Evolutionary conservation across 2,329 filamentous ascomycete species (phyloP), one percentile per base, ranked within the genome.

Genomic region (Fusarium sterilihyphosum): DNA sequence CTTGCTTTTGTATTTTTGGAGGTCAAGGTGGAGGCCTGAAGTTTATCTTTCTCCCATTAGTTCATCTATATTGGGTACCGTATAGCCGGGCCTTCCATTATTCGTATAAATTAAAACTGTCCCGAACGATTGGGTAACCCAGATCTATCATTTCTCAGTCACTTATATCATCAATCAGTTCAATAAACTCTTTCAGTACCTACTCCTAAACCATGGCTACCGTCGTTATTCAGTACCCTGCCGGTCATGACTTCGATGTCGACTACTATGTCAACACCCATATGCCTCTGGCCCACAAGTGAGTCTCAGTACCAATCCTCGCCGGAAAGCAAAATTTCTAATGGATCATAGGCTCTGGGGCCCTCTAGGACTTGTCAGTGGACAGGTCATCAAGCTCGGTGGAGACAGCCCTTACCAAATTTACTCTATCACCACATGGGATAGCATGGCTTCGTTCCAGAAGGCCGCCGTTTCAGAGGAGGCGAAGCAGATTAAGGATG

Each of bases 201-300:
- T 14, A 22, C 17, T 20, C 24, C 31, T 11, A 9, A 38, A 52
- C 6, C 13, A 70, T 70, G 67, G 22, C 43, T 14, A 70, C 67
- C 5, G n/a, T 70, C 6, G 24, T 70, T 20, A 37, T 70, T 26
- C 67, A 70, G 6, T 70, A 70, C 24, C 67, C 67, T 12, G 41
- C n/a, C 35, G 67, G 67, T 7, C 59, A 70, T 24, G 66, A 70
- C n/a, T 70, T 70, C 13, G 52, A 70, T 37, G 13, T 70, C 17
- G 67, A 70, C 22, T 70, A 70, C 38, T 70, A 70, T 16, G 6
- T 65, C 12, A 70, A 65, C 35, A 70, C 38, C 1, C 67, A 70
- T 11, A 65, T 70, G 49, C 59, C 65, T 9, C 40, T 70, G 0
- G 65, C 16, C 5, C 29, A 65, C 22, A 70, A 70, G 67, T 70